These are phyloP conservation scores for Fusarium sp. DNA, from an alignment of 2,329 filamentous ascomycete genomes.

Conservation along the genomic window DNA sequence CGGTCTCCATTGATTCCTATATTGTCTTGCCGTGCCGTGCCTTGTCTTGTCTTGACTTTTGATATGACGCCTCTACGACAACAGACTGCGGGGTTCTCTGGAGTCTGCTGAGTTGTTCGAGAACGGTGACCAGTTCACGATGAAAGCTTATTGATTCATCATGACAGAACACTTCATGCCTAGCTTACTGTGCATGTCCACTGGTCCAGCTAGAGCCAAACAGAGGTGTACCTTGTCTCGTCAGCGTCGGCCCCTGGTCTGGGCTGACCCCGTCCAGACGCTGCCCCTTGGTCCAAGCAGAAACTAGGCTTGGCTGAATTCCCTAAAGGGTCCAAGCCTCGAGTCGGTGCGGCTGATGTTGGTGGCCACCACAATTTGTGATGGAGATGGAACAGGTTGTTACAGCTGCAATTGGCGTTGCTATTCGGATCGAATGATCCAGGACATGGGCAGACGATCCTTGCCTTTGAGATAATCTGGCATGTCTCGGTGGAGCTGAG, in stretches of 20 bases:
- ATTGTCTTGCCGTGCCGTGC: neutral
- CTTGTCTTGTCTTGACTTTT: slow-evolving; percentile 1
- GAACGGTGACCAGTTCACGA: neutral
- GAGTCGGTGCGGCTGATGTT: slow-evolving; percentile 28
- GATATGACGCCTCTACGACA: slow-evolving; percentile 28
- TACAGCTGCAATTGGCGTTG: neutral
- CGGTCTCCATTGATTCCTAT: slow-evolving; percentile 16
- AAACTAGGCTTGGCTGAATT: slow-evolving; percentile 33
- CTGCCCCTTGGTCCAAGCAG: slow-evolving; percentile 44
- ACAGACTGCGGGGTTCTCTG: slow-evolving; percentile 31
- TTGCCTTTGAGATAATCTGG: slow-evolving; percentile 24
- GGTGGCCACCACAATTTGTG: slow-evolving; percentile 7
- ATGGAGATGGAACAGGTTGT: neutral
- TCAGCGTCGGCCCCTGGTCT: slow-evolving; percentile 3
- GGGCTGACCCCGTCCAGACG: slow-evolving; percentile 16
- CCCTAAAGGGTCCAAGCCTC: slow-evolving; percentile 34
- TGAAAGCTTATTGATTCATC: slow-evolving; percentile 28
- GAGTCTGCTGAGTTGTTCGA: neutral
- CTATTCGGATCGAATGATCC: neutral
- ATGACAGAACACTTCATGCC: slow-evolving; percentile 30
- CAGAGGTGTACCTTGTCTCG: neutral
- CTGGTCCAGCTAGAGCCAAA: slow-evolving; percentile 18
- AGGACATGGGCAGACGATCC: slow-evolving; percentile 17
- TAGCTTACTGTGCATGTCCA: slow-evolving; percentile 19
- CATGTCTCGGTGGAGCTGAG: slow-evolving; percentile 23